Base-by-base conservation (phyloP, 2,329 filamentous ascomycete genomes). In the Didymella lethalis region DNA sequence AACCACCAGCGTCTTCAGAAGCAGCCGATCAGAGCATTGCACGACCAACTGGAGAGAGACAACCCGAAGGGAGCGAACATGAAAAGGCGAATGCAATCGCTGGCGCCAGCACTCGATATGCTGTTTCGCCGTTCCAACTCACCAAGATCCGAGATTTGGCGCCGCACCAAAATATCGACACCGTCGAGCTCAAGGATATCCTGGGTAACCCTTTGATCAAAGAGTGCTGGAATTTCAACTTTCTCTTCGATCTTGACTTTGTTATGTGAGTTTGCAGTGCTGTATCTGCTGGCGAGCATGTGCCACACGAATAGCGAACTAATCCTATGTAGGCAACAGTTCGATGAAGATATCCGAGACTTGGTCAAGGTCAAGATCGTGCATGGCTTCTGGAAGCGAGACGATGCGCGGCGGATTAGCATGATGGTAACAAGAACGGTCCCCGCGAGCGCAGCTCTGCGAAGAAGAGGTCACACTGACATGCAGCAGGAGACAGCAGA, bases 181-280 rank as follows among this genome's bases (percentile, higher is more conserved):
- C 90, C 0, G 76, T 94, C 32, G 83, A 81, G 1, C 79, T 95
- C 10, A 78, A 79, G 4, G 89, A 92, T 57, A 82, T 96, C 6
- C 81, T 96, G 1, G 86, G 90, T 0, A 87, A 93, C 71, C 90
- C 90, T 0, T 80, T 92, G 62, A 91, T 95, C 54, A 83, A 84
- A 38, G 86, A 90, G 69, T 86, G 85, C 63, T 91, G 88, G 88
- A 83, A 88, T 54, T 91, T 91, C 75, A 90, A 91, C 68, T 90
- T 80, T 54, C 70, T 90, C 1, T 85, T 90, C 62, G 84, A 90
- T 64, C 74, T 89, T 25, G 83, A 87, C 55, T 89, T 86, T 70
- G 68, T 88, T 0, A 86, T 88, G 84, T 76, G 68, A 61, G 75
- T 66, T 10, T 25, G 2, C 18, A 28, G 20, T 23, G 38, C 18